phyloP scores from a whole-genome alignment of 2,329 filamentous ascomycete species.

The Ciborinia camelliae region DNA sequence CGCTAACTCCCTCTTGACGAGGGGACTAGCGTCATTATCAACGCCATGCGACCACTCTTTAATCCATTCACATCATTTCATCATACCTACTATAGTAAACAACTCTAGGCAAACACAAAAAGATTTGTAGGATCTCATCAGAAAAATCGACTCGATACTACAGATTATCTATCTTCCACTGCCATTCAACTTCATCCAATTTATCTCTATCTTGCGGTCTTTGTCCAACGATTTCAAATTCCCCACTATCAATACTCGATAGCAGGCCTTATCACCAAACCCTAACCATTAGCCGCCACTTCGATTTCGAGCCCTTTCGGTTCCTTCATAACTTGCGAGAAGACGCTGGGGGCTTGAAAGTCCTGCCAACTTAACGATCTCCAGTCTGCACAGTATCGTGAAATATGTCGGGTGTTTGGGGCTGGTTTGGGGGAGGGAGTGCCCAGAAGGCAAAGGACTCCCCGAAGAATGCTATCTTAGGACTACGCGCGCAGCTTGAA shows the following conservation, averaged over 20 bases:
- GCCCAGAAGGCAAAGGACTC: conserved; percentile 87
- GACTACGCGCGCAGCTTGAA: conserved; percentile 82
- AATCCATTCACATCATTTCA: conserved; percentile 25
- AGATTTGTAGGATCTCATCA: not conserved
- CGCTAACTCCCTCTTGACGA: conserved; percentile 12
- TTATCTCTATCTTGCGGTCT: conserved; percentile 19
- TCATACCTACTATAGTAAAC: conserved; percentile 22
- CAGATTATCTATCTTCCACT: not conserved
- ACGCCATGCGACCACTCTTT: conserved; percentile 25
- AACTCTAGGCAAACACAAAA: conserved; percentile 26
- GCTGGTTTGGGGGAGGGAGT: conserved; percentile 85
- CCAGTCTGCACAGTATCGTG: conserved; percentile 21
- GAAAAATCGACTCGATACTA: conserved; percentile 1
- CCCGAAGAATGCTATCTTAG: conserved; percentile 94
- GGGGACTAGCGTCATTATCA: conserved; percentile 25
- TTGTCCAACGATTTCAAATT: conserved; percentile 21
- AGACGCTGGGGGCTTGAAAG: conserved; percentile 15
- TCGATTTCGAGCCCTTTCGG: not conserved
- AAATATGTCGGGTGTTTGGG: conserved; percentile 67
- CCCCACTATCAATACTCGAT: conserved; percentile 30
- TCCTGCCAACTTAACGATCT: conserved; percentile 19
- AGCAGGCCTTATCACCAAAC: conserved; percentile 11
- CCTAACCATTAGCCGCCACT: conserved; percentile 14
- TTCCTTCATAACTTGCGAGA: not conserved
- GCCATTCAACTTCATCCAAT: not conserved